Evolutionary conservation across 345 rosid species (phyloP).

Genomic region (Kernera saxatilis): DNA sequence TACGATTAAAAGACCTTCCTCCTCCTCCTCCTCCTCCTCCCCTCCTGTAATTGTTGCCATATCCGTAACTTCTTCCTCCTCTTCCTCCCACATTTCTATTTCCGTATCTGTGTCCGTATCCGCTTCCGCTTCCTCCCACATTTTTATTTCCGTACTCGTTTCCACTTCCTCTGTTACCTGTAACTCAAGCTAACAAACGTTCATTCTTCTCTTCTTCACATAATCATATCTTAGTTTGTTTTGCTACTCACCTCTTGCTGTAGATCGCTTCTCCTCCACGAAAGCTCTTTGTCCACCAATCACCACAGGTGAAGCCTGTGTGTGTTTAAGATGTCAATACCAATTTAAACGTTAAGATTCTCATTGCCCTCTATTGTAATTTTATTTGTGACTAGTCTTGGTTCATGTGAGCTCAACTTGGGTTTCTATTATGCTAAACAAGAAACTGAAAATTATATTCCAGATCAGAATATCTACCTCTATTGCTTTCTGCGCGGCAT

Average conservation of each 20-base stretch:
- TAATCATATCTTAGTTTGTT: neutral
- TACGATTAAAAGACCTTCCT: slow-evolving; percentile 13
- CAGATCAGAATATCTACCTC: slow-evolving; percentile 44
- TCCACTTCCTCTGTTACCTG: slow-evolving; percentile 20
- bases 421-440: neutral
- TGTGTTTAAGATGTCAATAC: neutral
- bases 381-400: neutral
- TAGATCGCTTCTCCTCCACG: slow-evolving; percentile 60
- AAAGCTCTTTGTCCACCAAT: slow-evolving; percentile 61
- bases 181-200: neutral
- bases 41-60: slow-evolving; percentile 6
- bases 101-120: neutral
- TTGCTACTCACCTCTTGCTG: neutral
- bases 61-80: slow-evolving; percentile 11
- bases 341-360: neutral
- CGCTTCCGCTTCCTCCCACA: neutral
- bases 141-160: neutral
- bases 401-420: neutral
- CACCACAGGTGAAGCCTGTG: slow-evolving; percentile 78
- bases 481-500: slow-evolving; percentile 74
- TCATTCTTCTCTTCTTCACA: neutral
- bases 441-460: neutral
- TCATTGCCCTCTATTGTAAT: neutral
- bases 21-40: neutral
- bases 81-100: neutral